Base-by-base conservation (phyloP, 2,329 filamentous ascomycete genomes). In the Colletotrichum chrysophilum region DNA sequence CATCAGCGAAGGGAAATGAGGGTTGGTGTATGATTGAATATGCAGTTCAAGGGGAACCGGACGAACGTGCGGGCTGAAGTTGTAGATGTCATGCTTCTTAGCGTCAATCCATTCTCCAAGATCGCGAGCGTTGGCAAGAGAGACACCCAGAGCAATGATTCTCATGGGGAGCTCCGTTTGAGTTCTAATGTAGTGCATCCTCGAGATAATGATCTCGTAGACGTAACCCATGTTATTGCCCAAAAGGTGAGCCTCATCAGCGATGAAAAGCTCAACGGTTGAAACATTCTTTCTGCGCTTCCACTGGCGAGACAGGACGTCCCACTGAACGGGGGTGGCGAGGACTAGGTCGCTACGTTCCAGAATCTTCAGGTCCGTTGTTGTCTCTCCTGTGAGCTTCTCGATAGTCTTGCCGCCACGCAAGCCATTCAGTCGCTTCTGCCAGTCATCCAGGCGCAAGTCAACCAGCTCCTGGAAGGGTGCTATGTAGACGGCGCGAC, bases 101-200 rank as follows among this genome's bases (percentile, higher is more conserved):
- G 96, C 97, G 79, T 97, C 97, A 79, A 99, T 96, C 97, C 97
- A 99, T 85, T 98, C 97, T 67, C 96, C 96, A 80, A 99, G 91
- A 81, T 99, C 97, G 75, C 96, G 92, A 66, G 96, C 96, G 82
- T 98, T 98, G 7, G 97, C 93, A 26, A 99, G 89, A 28, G 97
- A 97, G 32, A 98, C 97, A 82, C 95, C 96, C 76, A 99, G 87
- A 3, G 96, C 97, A 70, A 99, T 87, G 62, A 98, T 96, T 67
- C 97, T 93, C 87, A 98, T 90, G 12, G 94, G 92, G 52, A 94
- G 92, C 83, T 98, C 94, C 0, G 95, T 94, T 83, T 98, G 95
- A 1, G 95, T 93, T 74, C 95, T 94, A 82, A 99, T 98, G 78
- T 97, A 97, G 83, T 98, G 96, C 94, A 98, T 98, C 68, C 97